A percentile compares a stretch with the other conserved stretches of the same genome.
These are phyloP conservation scores for Corinectria fuckeliana DNA, from an alignment of 2,329 filamentous ascomycete species.

Conservation along the genomic window DNA sequence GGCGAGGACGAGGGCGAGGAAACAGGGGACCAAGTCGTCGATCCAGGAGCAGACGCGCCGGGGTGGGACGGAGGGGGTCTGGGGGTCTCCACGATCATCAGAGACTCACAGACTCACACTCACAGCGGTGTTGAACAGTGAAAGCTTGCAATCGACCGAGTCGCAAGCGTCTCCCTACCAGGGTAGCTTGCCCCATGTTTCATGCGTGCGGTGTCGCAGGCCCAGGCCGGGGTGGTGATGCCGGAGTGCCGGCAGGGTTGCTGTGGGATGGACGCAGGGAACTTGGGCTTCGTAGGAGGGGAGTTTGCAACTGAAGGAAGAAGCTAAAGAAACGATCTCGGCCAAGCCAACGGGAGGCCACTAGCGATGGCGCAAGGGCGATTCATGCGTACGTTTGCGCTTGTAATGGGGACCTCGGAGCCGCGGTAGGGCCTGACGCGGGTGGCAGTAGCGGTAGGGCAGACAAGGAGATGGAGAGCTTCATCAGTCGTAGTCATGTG, in stretches of 20 bases:
- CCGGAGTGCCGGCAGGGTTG: constrained; percentile 16
- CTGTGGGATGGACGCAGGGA: constrained; percentile 8
- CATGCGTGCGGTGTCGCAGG: constrained; percentile 30
- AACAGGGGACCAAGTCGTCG: constrained; percentile 5
- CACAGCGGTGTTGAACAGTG: constrained; percentile 25
- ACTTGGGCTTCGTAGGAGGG: constrained; percentile 1
- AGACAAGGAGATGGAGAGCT: constrained; percentile 8
- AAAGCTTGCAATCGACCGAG: constrained; percentile 19
- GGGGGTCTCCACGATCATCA: constrained; percentile 23
- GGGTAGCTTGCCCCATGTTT: constrained; percentile 33
- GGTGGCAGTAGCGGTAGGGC: constrained; percentile 1
- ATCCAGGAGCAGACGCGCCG: constrained; percentile 10
- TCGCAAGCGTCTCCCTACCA: constrained; percentile 33
- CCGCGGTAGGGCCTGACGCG: constrained; percentile 3
- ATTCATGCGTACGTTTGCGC: constrained; percentile 32
- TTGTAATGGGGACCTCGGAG: constrained; percentile 23
- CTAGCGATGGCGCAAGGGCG: constrained; percentile 25
- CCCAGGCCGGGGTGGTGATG: constrained; percentile 22
- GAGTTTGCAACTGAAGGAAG: background rate
- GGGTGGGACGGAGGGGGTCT: constrained; percentile 1
- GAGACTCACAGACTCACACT: no score
- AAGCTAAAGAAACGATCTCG: constrained; percentile 22
- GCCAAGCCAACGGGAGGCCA: constrained; percentile 21
- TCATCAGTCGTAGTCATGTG: constrained; percentile 8
- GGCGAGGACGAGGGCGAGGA: background rate